Base-by-base conservation (phyloP, 495 filamentous ascomycete genomes). In the Penicillium riverlandense region DNA sequence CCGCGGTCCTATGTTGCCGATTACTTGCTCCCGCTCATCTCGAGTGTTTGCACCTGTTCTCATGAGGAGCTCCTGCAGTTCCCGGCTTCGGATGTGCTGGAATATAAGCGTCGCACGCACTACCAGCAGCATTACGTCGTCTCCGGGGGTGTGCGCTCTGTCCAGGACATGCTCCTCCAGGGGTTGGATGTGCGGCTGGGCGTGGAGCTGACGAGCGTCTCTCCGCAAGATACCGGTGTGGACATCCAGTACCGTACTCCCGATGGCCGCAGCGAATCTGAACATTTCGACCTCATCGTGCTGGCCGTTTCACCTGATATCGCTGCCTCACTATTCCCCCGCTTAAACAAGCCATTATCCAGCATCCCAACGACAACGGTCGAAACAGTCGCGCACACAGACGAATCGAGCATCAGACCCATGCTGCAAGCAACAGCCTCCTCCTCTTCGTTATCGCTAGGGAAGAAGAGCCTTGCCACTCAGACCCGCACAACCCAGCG, bases 1-100 rank as follows among this genome's bases (percentile, higher is more conserved):
- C 72, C 76, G 0, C 44, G 44, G 4, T 62, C 65, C 29, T 73
- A 71, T 40, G 55, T 61, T 33, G 54, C 40, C 6, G 49, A 59
- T 27, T 80, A 78, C 44, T 55, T 79, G 9, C 61, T 79, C 5
- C 77, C 77, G 4, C 54, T 78, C 10, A 67, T 80, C 33, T 71
- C 72, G 7, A 69, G 68, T 12, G 72, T 77, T 4, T 61, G 64
- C 8, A 80, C 77, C 7, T 81, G 75, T 45, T 58, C 73, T 2
- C 76, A 76, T 22, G 50, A 69, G 1, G 61, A 61, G n/a, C 49
- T 81, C 0, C 60, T 80, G 11, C 45, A 51, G 8, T 80, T 76
- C 44, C 76, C 76, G 0, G 75, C 75, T 0, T 48, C 45, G 11
- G 77, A 80, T 49, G 45, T 75, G 16, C 48, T 72, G 11, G 64